These are phyloP conservation scores for Mallotus nudiflorus DNA, from an alignment of 345 rosid genomes.

Conservation along the genomic window DNA sequence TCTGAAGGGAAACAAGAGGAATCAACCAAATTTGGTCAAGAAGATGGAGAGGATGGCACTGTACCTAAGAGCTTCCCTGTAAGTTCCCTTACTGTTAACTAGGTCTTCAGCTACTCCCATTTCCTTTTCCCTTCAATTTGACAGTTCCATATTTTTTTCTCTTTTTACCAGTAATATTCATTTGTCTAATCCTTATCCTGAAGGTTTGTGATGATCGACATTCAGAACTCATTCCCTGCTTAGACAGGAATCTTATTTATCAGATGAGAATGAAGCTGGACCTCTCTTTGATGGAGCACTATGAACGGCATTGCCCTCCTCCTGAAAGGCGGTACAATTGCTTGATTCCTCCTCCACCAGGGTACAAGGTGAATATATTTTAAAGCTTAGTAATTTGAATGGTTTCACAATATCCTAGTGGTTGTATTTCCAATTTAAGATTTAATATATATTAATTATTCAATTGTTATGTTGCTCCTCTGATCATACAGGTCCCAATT, in stretches of 20 bases:
- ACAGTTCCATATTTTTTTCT: conserved; percentile 8
- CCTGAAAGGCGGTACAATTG: conserved; percentile 93
- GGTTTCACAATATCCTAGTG: neutral
- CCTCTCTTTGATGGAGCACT: conserved; percentile 93
- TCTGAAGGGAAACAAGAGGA: conserved; percentile 63
- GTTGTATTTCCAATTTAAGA: conserved; percentile 1
- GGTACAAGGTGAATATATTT: conserved; percentile 67
- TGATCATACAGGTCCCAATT: conserved; percentile 66
- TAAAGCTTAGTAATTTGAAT: conserved; percentile 6
- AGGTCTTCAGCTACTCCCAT: conserved; percentile 6
- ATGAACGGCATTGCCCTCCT: conserved; percentile 95
- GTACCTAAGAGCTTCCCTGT: conserved; percentile 82
- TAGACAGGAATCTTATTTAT: conserved; percentile 86
- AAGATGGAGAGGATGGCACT: conserved; percentile 46
- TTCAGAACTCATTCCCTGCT: conserved; percentile 94
- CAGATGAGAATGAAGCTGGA: conserved; percentile 97
- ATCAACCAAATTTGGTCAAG: conserved; percentile 43
- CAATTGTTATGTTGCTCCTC: neutral
- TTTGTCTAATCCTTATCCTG: conserved; percentile 12
- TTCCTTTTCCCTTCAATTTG: conserved; percentile 16
- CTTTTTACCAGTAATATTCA: neutral
- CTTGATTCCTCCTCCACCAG: conserved; percentile 95
- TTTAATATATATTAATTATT: conserved; percentile 8
- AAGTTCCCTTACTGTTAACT: conserved; percentile 30
- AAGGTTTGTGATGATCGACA: conserved; percentile 97